These are phyloP conservation scores for Debaryomycetaceae sp. DNA, from an alignment of 1,139 yeast genomes.

Conservation along the genomic window DNA sequence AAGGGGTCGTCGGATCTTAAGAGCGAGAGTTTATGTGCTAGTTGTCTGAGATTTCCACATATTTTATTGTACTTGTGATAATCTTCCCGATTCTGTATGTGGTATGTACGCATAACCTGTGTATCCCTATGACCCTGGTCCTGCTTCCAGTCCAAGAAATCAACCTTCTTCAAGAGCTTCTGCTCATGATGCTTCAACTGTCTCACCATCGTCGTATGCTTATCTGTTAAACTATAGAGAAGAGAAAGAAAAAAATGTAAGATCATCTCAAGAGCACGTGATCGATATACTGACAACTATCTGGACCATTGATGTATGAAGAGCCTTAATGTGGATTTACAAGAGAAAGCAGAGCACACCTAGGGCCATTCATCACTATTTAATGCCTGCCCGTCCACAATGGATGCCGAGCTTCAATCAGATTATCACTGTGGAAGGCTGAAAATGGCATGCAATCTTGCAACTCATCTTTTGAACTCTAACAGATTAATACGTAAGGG, in stretches of 20 bases:
- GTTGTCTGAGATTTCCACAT: constrained; percentile 85
- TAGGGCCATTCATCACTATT: no score
- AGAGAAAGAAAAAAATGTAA: no score
- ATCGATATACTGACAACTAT: no score
- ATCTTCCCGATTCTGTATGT: constrained; percentile 91
- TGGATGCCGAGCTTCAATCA: no score
- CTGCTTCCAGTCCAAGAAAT: constrained; percentile 96
- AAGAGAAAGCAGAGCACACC: no score
- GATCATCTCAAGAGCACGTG: neutral
- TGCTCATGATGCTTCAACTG: constrained; percentile 92
- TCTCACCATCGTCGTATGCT: constrained; percentile 63
- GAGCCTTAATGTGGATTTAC: no score
- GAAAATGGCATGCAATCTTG: no score
- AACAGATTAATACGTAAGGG: no score
- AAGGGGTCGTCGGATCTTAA: constrained; percentile 84
- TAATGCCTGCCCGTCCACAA: no score
- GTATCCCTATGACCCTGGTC: constrained; percentile 94
- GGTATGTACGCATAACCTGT: constrained; percentile 92
- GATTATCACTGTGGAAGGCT: no score
- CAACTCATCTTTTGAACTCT: no score
- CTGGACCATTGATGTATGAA: no score
- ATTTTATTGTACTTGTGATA: constrained; percentile 89
- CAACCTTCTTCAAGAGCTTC: constrained; percentile 91
- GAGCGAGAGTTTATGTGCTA: constrained; percentile 81
- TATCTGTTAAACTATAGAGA: neutral